Percentiles rank a stretch among this genome's conserved stretches.
Conservation (phyloP, 768 basidiomycete genomes). For the Rhodotorula diobovata region DNA sequence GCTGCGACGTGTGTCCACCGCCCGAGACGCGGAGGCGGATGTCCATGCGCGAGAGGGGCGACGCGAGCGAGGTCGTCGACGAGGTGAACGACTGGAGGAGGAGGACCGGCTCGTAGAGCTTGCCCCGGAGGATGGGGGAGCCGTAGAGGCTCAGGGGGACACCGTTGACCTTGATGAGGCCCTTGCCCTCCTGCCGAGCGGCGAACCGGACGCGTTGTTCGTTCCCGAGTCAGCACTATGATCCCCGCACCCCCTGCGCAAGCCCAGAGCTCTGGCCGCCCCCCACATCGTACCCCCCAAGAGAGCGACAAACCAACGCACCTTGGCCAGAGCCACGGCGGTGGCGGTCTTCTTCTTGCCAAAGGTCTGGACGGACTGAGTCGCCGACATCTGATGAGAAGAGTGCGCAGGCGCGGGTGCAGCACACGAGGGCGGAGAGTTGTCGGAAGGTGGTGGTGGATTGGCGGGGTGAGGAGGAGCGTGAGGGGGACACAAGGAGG, state of each 20-base stretch:
- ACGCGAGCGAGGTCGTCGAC: conserved; percentile 58
- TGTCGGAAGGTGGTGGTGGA: too few species aligned
- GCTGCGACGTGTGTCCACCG: conserved; percentile 97
- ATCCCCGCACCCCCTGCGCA: too few species aligned
- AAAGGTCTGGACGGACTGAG: conserved; percentile 77
- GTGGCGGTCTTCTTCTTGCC: conserved; percentile 99
- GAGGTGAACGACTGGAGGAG: conserved; percentile 54
- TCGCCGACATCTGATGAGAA: conserved; percentile 30
- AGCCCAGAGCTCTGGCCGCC: too few species aligned
- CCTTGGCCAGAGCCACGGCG: conserved; percentile 92
- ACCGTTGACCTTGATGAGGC: conserved; percentile 93
- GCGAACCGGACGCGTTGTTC: not conserved
- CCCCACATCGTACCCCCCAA: not conserved
- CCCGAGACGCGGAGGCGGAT: conserved; percentile 97
- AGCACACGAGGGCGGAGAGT: too few species aligned
- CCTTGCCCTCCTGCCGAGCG: conserved; percentile 59
- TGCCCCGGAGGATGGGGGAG: conserved; percentile 92
- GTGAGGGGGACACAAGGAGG: not conserved
- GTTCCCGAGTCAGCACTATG: too few species aligned
- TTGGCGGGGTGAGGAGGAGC: not conserved
- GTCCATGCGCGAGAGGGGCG: conserved; percentile 78
- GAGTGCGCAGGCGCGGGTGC: too few species aligned
- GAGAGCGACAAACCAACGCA: conserved; percentile 47
- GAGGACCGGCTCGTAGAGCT: conserved; percentile 86
- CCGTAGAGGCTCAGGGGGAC: conserved; percentile 92